Percentiles rank a stretch among this genome's conserved stretches.
Conservation (phyloP, 352 stramenopile genomes). For the Pythium phragmitis region DNA sequence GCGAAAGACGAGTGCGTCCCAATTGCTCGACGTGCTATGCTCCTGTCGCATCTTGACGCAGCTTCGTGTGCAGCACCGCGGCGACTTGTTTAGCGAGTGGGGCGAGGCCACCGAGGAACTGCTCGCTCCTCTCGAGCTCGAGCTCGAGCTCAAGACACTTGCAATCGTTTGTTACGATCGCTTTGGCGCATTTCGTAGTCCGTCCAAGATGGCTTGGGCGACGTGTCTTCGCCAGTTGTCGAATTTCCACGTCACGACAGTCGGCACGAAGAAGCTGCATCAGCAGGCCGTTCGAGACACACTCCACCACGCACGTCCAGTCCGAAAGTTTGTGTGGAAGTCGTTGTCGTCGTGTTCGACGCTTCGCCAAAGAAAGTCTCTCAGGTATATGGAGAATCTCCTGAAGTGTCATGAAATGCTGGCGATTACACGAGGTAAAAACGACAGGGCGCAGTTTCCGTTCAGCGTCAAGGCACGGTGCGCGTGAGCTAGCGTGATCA, state of each 20-base stretch:
- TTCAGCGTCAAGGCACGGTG: not conserved
- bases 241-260: not conserved
- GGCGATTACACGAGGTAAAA: not conserved
- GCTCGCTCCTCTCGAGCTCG: no score
- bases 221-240: not conserved
- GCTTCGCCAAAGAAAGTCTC: no score
- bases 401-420: not conserved
- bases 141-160: constrained; percentile 1
- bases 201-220: not conserved
- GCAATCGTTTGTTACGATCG: not conserved
- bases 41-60: not conserved
- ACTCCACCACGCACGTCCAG: not conserved
- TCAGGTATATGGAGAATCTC: not conserved
- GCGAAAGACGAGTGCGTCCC: not conserved
- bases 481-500: not conserved
- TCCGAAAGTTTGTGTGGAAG: not conserved
- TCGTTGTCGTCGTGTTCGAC: not conserved
- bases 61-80: not conserved
- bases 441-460: not conserved
- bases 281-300: not conserved
- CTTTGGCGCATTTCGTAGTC: not conserved
- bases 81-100: not conserved
- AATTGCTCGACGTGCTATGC: not conserved
- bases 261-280: not conserved
- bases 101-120: no score